Evolutionary conservation across 345 rosid species (phyloP).

Genomic region (Acer yangbiense): DNA sequence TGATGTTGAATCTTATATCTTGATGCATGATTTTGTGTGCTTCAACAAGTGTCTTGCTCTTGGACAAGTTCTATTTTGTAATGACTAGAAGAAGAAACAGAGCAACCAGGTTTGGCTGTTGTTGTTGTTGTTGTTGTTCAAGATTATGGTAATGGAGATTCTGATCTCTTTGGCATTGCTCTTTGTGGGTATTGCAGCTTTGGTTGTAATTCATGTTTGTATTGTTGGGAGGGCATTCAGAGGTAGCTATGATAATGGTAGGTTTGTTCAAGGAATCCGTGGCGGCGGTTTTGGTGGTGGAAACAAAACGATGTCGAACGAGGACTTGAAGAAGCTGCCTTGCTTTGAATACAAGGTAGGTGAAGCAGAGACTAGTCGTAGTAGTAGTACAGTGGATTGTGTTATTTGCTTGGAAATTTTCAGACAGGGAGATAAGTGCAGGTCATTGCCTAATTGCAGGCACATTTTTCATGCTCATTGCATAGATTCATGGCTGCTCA

Average conservation of each 20-base stretch:
- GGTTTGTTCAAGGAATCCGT: conserved; percentile 12
- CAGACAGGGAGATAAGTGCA: conserved; percentile 42
- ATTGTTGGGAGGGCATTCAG: conserved; percentile 41
- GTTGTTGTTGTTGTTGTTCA: background rate
- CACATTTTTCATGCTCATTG: conserved; percentile 48
- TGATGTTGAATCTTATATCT: conserved; percentile 8
- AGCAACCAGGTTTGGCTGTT: background rate
- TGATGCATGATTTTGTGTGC: background rate
- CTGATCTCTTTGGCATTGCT: conserved; percentile 32
- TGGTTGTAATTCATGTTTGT: conserved; percentile 44
- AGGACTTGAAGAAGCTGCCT: conserved; percentile 42
- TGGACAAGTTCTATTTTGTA: background rate
- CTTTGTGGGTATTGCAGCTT: conserved; percentile 38
- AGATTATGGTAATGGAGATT: conserved; percentile 35
- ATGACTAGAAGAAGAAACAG: background rate
- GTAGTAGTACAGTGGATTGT: conserved; percentile 31
- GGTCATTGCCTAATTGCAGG: conserved; percentile 43
- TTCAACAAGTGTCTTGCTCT: background rate
- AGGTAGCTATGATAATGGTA: conserved; percentile 15
- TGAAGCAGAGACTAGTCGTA: conserved; percentile 11
- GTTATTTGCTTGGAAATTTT: conserved; percentile 50
- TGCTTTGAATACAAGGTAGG: conserved; percentile 35
- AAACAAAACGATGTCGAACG: conserved; percentile 24
- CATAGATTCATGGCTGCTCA: conserved; percentile 50
- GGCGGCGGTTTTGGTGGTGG: background rate